Conservation (phyloP, 768 basidiomycete genomes). For the Vararia minispora region DNA sequence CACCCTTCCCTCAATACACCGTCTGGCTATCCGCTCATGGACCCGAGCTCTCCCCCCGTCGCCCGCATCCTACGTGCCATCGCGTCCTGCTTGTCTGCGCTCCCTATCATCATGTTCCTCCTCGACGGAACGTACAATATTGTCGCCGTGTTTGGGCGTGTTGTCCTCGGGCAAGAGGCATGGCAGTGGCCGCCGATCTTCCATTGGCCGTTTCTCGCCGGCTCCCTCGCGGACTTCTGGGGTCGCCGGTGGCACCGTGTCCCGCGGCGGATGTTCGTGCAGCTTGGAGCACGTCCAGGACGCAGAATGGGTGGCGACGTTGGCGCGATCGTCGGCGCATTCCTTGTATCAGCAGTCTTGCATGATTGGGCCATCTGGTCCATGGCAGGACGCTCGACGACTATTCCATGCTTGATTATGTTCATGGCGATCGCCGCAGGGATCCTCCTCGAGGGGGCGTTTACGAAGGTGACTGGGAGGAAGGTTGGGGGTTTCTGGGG, state of each 20-base stretch:
- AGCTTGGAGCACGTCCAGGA: slow-evolving; percentile 33
- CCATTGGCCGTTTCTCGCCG: slow-evolving; percentile 41
- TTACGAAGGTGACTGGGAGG: slow-evolving; percentile 2
- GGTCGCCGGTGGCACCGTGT: slow-evolving; percentile 56
- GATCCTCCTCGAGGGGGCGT: slow-evolving; percentile 7
- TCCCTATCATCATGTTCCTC: too few species aligned
- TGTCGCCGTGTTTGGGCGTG: slow-evolving; percentile 6
- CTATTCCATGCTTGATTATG: slow-evolving; percentile 6
- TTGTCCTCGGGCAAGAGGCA: slow-evolving; percentile 11
- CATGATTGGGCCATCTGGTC: slow-evolving; percentile 12
- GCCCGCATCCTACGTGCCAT: slow-evolving; percentile 12
- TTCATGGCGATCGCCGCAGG: slow-evolving; percentile 13
- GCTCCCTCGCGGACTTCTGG: slow-evolving; percentile 57
- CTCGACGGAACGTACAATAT: slow-evolving; percentile 9
- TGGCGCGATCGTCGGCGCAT: slow-evolving; percentile 10
- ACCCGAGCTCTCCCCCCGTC: not conserved
- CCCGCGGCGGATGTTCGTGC: slow-evolving; percentile 46
- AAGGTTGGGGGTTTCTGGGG: slow-evolving; percentile 9
- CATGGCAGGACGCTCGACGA: slow-evolving; percentile 4
- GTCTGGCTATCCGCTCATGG: slow-evolving; percentile 1
- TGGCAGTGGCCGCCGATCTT: slow-evolving; percentile 57
- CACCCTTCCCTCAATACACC: slow-evolving; percentile 2
- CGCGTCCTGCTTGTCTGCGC: slow-evolving; percentile 8
- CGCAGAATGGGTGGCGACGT: slow-evolving; percentile 5
- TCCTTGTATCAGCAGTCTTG: slow-evolving; percentile 13